A percentile compares a stretch with the other conserved stretches of the same genome.
Evolutionary conservation across 768 basidiomycete genomes (phyloP).

Genomic region (Agrocybe pediades): DNA sequence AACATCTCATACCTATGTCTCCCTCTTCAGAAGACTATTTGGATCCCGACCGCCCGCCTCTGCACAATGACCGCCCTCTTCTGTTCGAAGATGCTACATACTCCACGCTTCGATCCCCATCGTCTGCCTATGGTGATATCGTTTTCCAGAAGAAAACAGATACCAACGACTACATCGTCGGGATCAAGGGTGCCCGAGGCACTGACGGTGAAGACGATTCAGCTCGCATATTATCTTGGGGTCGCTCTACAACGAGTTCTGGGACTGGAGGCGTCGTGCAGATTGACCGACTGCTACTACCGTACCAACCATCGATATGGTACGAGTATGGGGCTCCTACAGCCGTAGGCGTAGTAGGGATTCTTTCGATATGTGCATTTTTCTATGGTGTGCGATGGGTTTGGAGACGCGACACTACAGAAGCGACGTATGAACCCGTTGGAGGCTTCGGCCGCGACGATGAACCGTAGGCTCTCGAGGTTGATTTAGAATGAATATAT

Average conservation of each 20-base stretch:
- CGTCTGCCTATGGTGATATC: slow-evolving; percentile 77
- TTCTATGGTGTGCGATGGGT: slow-evolving; percentile 71
- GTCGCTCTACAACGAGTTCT: slow-evolving; percentile 70
- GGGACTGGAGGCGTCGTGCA: slow-evolving; percentile 87
- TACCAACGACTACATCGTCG: slow-evolving; percentile 61
- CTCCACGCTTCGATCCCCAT: slow-evolving; percentile 70
- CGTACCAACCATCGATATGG: slow-evolving; percentile 90
- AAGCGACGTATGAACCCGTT: slow-evolving; percentile 88
- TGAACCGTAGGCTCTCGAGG: slow-evolving; percentile 23
- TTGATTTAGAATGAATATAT: slow-evolving; percentile 6
- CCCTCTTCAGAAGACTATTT: slow-evolving; percentile 15
- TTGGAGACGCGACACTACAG: slow-evolving; percentile 76
- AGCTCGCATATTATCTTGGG: slow-evolving; percentile 71
- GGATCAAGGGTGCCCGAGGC: slow-evolving; percentile 74
- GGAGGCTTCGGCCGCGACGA: slow-evolving; percentile 71
- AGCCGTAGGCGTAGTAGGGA: slow-evolving; percentile 59
- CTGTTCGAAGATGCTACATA: slow-evolving; percentile 74
- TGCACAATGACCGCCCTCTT: slow-evolving; percentile 75
- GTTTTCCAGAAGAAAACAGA: slow-evolving; percentile 63
- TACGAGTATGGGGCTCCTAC: slow-evolving; percentile 70
- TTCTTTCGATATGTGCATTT: slow-evolving; percentile 64
- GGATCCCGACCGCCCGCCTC: slow-evolving; percentile 29
- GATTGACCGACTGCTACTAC: slow-evolving; percentile 81
- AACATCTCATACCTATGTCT: slow-evolving; percentile 70
- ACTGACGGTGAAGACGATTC: slow-evolving; percentile 63